These are phyloP conservation scores for Collybiopsis confluens DNA, from an alignment of 768 basidiomycete genomes.

Conservation along the genomic window DNA sequence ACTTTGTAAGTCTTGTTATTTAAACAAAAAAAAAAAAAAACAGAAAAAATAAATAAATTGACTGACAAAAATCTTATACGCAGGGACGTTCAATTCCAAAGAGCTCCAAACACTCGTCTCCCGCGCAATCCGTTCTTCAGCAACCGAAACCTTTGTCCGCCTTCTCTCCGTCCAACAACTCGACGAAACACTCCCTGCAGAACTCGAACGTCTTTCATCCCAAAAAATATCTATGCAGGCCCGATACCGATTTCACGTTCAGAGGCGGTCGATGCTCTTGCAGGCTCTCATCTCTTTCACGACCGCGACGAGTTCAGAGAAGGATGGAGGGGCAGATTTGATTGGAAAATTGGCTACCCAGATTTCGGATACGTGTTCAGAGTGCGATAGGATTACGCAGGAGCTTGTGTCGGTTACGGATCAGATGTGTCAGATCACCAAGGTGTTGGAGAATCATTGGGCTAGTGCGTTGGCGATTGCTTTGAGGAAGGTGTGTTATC, in stretches of 20 bases:
- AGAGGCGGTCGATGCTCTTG: slow-evolving; percentile 64
- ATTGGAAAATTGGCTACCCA: slow-evolving; percentile 47
- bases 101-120: slow-evolving; percentile 66
- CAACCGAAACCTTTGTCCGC: slow-evolving; percentile 67
- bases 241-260: slow-evolving; percentile 63
- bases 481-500: slow-evolving; percentile 58
- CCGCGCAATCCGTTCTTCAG: slow-evolving; percentile 63
- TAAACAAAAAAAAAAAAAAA: too few relatives aligned
- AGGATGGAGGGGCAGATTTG: slow-evolving; percentile 33
- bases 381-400: slow-evolving; percentile 54
- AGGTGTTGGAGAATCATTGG: slow-evolving; percentile 61
- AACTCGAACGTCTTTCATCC: slow-evolving; percentile 52
- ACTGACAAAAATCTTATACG: too few relatives aligned
- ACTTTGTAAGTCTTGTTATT: slow-evolving; percentile 40
- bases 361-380: slow-evolving; percentile 52
- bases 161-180: slow-evolving; percentile 60
- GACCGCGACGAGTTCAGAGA: slow-evolving; percentile 16
- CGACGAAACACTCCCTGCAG: slow-evolving; percentile 54
- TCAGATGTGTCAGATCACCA: slow-evolving; percentile 60
- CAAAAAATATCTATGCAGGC: slow-evolving; percentile 54
- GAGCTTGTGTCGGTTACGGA: slow-evolving; percentile 56
- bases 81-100: slow-evolving; percentile 6
- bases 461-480: slow-evolving; percentile 77
- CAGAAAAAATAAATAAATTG: too few relatives aligned
- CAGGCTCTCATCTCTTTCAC: slow-evolving; percentile 62